Conservation (phyloP, 2,329 filamentous ascomycete species). For the Talaromyces rugulosus region DNA sequence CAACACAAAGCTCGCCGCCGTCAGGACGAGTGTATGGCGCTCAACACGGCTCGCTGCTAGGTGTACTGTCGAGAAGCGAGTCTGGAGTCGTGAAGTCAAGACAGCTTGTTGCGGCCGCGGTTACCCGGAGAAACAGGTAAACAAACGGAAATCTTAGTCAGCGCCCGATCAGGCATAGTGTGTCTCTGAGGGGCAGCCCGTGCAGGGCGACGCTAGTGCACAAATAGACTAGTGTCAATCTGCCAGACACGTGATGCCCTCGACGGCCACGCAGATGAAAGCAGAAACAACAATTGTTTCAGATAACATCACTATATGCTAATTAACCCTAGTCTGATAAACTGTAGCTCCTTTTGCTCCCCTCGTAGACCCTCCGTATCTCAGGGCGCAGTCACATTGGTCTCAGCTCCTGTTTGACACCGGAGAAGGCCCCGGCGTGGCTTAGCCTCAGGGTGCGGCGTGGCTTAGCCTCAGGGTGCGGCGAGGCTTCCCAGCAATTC, state of each 20-base stretch:
- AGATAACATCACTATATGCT: background rate
- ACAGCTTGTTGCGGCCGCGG: background rate
- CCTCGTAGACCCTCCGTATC: background rate
- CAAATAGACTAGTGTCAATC: background rate
- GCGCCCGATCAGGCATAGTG: background rate
- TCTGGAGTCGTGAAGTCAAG: too few species aligned
- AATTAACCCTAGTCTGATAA: background rate
- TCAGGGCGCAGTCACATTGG: background rate
- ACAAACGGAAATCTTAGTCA: slow-evolving; percentile 12
- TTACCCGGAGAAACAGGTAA: slow-evolving; percentile 14
- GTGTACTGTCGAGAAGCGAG: too few species aligned
- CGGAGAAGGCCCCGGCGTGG: background rate
- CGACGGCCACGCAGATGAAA: background rate
- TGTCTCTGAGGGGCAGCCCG: background rate
- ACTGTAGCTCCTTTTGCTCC: background rate
- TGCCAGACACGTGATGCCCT: background rate
- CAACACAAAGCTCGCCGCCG: background rate
- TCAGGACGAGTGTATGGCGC: background rate
- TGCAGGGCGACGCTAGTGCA: background rate
- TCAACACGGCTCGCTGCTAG: background rate
- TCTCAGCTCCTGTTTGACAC: background rate
- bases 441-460: background rate
- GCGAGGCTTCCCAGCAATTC: background rate
- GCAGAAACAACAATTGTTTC: background rate
- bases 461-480: background rate